A percentile compares a stretch with the other conserved stretches of the same genome.
Conservation (phyloP, 2,329 filamentous ascomycete genomes). For the Claviceps sp. region DNA sequence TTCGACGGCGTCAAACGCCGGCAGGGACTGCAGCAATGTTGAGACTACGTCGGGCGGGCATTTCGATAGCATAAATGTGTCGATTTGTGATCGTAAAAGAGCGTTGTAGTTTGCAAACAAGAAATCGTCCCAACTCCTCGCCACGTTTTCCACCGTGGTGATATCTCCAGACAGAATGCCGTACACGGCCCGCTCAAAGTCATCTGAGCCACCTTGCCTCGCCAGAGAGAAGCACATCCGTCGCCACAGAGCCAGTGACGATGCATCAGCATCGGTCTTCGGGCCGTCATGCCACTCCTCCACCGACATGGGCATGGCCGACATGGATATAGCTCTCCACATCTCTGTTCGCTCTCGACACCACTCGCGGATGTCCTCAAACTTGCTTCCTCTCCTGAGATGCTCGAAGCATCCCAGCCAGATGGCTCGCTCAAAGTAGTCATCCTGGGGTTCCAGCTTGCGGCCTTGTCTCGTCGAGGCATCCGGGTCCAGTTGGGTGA, state of each 20-base stretch:
- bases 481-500: constrained; percentile 88
- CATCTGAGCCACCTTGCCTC: constrained; percentile 54
- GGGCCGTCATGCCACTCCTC: constrained; percentile 25
- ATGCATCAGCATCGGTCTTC: constrained; percentile 20
- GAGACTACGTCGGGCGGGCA: constrained; percentile 40
- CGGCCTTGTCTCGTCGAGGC: constrained; percentile 68
- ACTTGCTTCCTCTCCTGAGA: constrained; percentile 67
- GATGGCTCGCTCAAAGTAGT: constrained; percentile 77
- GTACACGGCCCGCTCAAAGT: constrained; percentile 82
- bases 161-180: constrained; percentile 81
- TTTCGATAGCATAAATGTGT: constrained; percentile 49
- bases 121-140: constrained; percentile 71
- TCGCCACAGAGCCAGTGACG: constrained; percentile 54
- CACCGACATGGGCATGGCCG: constrained; percentile 49
- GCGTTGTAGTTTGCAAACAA: constrained; percentile 82
- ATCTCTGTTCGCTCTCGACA: constrained; percentile 73
- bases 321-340: constrained; percentile 78
- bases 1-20: constrained; percentile 50
- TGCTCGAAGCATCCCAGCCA: constrained; percentile 95
- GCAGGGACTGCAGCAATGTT: constrained; percentile 43
- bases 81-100: constrained; percentile 68
- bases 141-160: constrained; percentile 61
- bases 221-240: constrained; percentile 63
- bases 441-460: constrained; percentile 66
- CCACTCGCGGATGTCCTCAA: constrained; percentile 69